Evolutionary conservation across 768 basidiomycete genomes (phyloP).

Genomic region (Xerocomus brunneocitrinus): DNA sequence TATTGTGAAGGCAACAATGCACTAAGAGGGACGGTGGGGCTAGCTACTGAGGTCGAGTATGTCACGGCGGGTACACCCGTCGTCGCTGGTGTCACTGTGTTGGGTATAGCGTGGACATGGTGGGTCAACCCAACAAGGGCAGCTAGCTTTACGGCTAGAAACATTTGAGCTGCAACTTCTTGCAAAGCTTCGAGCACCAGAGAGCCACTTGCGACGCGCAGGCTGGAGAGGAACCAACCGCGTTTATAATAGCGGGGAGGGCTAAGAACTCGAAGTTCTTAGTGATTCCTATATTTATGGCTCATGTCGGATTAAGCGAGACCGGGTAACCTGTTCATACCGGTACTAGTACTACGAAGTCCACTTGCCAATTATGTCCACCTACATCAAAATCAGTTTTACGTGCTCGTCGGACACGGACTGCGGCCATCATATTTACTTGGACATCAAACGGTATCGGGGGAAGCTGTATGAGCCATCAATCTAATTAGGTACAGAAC

Average conservation of each 20-base stretch:
- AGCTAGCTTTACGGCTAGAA: slow-evolving; percentile 14
- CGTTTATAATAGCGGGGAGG: not conserved
- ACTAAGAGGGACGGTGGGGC: slow-evolving; percentile 51
- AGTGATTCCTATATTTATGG: not conserved
- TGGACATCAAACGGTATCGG: too few relatives aligned
- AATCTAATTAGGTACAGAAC: not conserved
- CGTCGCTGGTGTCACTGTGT: slow-evolving; percentile 9
- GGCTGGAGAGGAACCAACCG: not conserved
- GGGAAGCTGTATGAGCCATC: not conserved
- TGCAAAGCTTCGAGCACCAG: not conserved
- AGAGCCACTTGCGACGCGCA: not conserved
- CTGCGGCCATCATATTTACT: too few relatives aligned
- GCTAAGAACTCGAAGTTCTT: not conserved
- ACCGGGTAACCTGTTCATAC: not conserved
- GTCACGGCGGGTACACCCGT: slow-evolving; percentile 34
- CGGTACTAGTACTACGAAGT: too few relatives aligned
- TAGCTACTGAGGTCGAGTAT: slow-evolving; percentile 59
- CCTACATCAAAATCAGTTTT: not conserved
- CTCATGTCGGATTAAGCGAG: not conserved
- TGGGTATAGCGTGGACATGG: slow-evolving; percentile 16
- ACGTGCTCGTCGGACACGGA: not conserved
- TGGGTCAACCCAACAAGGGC: slow-evolving; percentile 12
- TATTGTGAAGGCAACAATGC: slow-evolving; percentile 61
- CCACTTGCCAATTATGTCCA: not conserved
- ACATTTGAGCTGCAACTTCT: slow-evolving; percentile 27